These are phyloP conservation scores for Datura wrightii DNA, from an alignment of 257 asterid species.

Conservation along the genomic window DNA sequence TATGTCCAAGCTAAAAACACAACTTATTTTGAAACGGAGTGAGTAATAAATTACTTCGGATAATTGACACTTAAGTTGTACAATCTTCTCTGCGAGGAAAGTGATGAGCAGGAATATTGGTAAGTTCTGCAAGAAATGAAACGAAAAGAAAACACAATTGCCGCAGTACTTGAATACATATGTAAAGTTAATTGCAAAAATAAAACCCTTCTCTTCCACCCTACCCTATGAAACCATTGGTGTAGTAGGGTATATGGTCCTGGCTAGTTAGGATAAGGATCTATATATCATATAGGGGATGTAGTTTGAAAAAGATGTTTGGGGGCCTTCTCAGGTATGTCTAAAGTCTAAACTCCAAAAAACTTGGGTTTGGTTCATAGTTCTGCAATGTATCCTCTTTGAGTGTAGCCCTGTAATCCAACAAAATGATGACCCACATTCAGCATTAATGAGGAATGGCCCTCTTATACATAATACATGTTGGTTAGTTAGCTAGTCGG, in stretches of 20 bases:
- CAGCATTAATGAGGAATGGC: neutral
- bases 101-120: neutral
- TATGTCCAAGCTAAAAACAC: too few species aligned
- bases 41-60: neutral
- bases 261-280: constrained; percentile 6
- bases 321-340: constrained; percentile 28
- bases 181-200: neutral
- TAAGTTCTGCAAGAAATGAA: constrained; percentile 9
- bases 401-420: constrained; percentile 11
- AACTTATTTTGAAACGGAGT: too few species aligned
- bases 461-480: constrained; percentile 17
- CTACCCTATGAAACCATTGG: neutral
- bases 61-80: neutral
- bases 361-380: constrained; percentile 26
- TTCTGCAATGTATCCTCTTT: constrained; percentile 18
- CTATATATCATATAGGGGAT: neutral
- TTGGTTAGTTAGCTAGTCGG: constrained; percentile 29
- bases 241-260: constrained; percentile 21
- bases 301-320: constrained; percentile 19
- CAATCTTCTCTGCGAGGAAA: neutral
- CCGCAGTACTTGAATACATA: neutral
- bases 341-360: constrained; percentile 17
- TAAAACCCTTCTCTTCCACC: neutral
- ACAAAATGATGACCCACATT: constrained; percentile 30
- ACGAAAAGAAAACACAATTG: neutral